Evolutionary conservation across 805 yeast species (phyloP).

Genomic region (Candida awuae): DNA sequence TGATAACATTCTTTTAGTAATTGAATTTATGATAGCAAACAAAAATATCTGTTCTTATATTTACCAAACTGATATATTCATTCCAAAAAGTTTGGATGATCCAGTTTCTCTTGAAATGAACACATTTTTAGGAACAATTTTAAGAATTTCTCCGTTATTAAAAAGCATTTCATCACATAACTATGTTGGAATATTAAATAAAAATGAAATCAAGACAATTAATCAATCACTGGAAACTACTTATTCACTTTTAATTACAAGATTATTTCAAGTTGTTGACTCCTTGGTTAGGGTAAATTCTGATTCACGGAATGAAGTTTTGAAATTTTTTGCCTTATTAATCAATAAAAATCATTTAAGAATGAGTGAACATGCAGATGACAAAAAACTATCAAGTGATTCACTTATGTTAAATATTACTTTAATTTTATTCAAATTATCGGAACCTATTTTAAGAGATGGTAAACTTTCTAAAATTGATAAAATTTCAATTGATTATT

Average conservation of each 20-base stretch:
- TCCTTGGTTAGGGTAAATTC: constrained; percentile 68
- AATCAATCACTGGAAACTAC: constrained; percentile 59
- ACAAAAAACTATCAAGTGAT: constrained; percentile 59
- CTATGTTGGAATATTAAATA: constrained; percentile 33
- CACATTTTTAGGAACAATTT: constrained; percentile 70
- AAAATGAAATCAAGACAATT: constrained; percentile 39
- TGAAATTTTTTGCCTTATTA: constrained; percentile 63
- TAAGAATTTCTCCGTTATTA: constrained; percentile 66
- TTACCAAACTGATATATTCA: constrained; percentile 48
- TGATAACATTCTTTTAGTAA: constrained; percentile 44
- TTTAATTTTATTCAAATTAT: constrained; percentile 55
- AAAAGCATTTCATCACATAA: constrained; percentile 40
- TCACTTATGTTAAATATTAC: constrained; percentile 77
- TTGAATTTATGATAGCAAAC: constrained; percentile 48
- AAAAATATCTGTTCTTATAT: constrained; percentile 57
- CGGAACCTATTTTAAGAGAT: constrained; percentile 73
- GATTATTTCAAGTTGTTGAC: constrained; percentile 63
- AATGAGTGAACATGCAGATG: constrained; percentile 75
- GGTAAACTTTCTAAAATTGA: constrained; percentile 53
- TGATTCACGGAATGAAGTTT: constrained; percentile 51
- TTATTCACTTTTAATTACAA: constrained; percentile 47
- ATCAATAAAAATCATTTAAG: constrained; percentile 82
- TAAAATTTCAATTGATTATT: constrained; percentile 68
- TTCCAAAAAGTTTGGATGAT: constrained; percentile 34
- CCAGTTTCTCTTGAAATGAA: constrained; percentile 50